Base-by-base conservation (phyloP, 2,329 filamentous ascomycete species). In the Whalleya microplaca region DNA sequence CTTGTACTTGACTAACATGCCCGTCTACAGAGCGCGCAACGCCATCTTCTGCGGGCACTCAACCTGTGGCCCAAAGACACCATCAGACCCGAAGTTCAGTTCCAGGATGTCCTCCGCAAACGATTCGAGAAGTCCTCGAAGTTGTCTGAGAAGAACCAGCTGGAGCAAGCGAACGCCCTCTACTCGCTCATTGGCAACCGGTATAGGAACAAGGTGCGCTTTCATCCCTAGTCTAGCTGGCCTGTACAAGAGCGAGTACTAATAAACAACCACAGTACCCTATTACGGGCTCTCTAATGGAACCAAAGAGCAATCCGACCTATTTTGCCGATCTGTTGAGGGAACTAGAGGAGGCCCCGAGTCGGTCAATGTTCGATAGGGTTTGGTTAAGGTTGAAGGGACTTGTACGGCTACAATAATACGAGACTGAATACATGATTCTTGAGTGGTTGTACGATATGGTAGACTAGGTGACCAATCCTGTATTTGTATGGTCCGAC, bases 311-410 rank as follows among this genome's bases (percentile, higher is more conserved):
- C 66, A 84, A 88, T 62, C 86, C 86, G 40, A 82, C 80, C 0
- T 87, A 90, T 69, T 90, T 87, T 66, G 71, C 76, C 19, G 82
- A 87, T 61, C 71, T 90, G 27, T 69, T 88, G 0, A 76, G 74
- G 51, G 87, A 90, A 70, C 78, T 90, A 21, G 83, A 88, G 37
- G 83, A 83, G 64, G 86, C 84, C 2, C 87, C 86, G 1, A 80
- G 75, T 41, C 75, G 86, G 55, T 80, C 79, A 7, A 85, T 79
- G 75, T 67, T 83, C 20, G 76, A 79, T 48, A 76, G 80, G 51
- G 57, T 85, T 48, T 72, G 76, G 58, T 82, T 87, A 67, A 78
- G 78, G 58, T 66, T 87, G 61, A 80, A 80, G 58, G 86, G 86
- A 10, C 78, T 86, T 72, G 79, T 89, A 58, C 77, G 86, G 57